phyloP scores from a whole-genome alignment of 495 filamentous ascomycete species.

The Letharia columbiana region DNA sequence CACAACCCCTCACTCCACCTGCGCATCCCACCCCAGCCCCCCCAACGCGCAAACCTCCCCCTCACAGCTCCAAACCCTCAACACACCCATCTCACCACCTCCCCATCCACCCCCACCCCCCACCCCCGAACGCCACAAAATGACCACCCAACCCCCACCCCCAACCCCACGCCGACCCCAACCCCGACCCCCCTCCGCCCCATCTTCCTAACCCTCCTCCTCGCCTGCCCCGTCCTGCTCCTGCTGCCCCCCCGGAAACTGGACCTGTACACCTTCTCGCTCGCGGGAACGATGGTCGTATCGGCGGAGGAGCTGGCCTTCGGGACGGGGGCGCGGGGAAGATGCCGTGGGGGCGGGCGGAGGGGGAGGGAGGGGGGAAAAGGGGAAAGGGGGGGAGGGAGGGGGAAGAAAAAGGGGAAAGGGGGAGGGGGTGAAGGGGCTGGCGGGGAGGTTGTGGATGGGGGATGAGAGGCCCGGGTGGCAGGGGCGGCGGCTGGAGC shows the following conservation, averaged over 20 bases:
- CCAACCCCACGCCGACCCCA: no score
- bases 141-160: constrained; percentile 20
- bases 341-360: constrained; percentile 33
- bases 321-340: neutral
- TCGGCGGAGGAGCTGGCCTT: constrained; percentile 56
- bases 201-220: constrained; percentile 50
- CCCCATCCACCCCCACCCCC: constrained; percentile 6
- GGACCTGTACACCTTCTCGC: constrained; percentile 51
- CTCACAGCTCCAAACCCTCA: no score
- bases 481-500: constrained; percentile 60
- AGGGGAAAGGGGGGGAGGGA: no score
- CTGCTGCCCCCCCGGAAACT: constrained; percentile 74
- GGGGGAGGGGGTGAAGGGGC: constrained; percentile 35
- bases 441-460: constrained; percentile 54
- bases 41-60: no score
- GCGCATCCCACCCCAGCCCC: no score
- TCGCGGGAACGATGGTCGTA: constrained; percentile 49
- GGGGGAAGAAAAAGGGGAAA: no score
- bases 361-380: constrained; percentile 24
- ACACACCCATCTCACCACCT: neutral
- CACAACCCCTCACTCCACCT: no score
- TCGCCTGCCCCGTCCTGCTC: constrained; percentile 62
- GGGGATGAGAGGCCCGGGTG: constrained; percentile 56
- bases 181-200: constrained; percentile 28
- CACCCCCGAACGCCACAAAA: constrained; percentile 4